These are phyloP conservation scores for Paramecium octaurelia DNA, from an alignment of 73 alveolate species.

Conservation along the genomic window DNA sequence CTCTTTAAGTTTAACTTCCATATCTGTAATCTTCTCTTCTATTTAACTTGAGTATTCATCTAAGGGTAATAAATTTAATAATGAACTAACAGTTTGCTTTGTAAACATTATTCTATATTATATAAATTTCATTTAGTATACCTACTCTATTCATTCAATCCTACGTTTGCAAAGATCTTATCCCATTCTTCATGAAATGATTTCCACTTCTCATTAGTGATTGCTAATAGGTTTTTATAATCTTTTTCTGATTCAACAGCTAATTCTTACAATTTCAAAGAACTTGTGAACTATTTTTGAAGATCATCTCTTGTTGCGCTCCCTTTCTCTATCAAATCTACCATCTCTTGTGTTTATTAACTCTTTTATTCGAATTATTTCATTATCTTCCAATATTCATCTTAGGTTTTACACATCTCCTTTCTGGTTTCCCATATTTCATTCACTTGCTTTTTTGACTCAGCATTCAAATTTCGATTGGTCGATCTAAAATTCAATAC, in stretches of 20 bases:
- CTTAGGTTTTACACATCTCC: neutral
- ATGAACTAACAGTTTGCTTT: neutral
- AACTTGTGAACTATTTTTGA: neutral
- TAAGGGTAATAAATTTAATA: neutral
- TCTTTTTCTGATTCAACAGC: slow-evolving; percentile 40
- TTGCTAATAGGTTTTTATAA: neutral
- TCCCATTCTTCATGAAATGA: neutral
- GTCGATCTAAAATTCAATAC: slow-evolving; percentile 12
- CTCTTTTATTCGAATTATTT: neutral
- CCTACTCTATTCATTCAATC: slow-evolving; percentile 38
- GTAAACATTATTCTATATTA: neutral
- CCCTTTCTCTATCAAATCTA: slow-evolving; percentile 1
- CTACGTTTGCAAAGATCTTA: neutral
- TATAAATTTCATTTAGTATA: neutral
- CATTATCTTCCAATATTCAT: slow-evolving; percentile 43
- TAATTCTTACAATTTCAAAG: neutral
- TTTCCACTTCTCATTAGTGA: slow-evolving; percentile 22
- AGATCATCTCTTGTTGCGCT: slow-evolving; percentile 2
- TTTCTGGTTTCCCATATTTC: neutral
- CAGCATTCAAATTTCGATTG: slow-evolving; percentile 15
- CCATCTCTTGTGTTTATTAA: neutral
- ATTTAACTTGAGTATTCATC: neutral
- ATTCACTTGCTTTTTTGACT: neutral
- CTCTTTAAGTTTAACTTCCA: neutral
- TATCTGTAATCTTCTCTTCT: neutral